Base-by-base conservation (phyloP, 202 grass and related monocot genomes). In the Sporobolus alterniflorus region DNA sequence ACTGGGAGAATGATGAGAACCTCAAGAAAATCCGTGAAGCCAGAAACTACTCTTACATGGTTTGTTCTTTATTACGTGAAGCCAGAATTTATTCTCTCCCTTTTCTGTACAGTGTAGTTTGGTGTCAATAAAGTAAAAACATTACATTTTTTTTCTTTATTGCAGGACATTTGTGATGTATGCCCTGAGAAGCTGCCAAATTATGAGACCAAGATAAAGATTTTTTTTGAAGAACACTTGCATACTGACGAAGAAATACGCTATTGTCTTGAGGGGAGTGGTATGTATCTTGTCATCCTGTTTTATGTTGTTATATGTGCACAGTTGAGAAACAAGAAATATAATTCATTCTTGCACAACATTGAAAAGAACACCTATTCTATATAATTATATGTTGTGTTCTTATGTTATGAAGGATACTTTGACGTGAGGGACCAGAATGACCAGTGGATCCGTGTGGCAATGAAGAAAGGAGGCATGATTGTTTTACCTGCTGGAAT, bases 191-290 rank as follows among this genome's bases (percentile, higher is more conserved):
- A 96, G 81, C 74, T 97, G 59, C 88, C 88, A 66, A 97, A 97
- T 85, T 97, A 97, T 25, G 91, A 97, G 69, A 60, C 16, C 61
- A 97, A 93, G 85, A 67, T 97, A 55, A 97, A 97, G 80, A 83
- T 69, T 86, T 93, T 97, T 78, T 97, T 97, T 76, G 91, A 97
- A 89, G 94, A 97, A 76, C 94, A 97, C 81, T 84, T 97, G 36
- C 94, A 97, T 76, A 97, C 88, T 71, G 94, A 97, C 48, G 94
- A 97, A 83, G 94, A 97, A 85, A 96, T 96, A 69, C 88, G 88
- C 43, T 96, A 96, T 76, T 96, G 94, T 77, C 90, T 96, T 43
- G 94, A 97, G 63, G 94, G 94, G n/a, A 97, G 94, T 88, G 91
- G 94, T 97, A 84, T 31, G 94, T 79, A 21, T 70, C 36, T 83